These are phyloP conservation scores for Zopfia rhizophila DNA, from an alignment of 2,329 filamentous ascomycete species.

Conservation along the genomic window DNA sequence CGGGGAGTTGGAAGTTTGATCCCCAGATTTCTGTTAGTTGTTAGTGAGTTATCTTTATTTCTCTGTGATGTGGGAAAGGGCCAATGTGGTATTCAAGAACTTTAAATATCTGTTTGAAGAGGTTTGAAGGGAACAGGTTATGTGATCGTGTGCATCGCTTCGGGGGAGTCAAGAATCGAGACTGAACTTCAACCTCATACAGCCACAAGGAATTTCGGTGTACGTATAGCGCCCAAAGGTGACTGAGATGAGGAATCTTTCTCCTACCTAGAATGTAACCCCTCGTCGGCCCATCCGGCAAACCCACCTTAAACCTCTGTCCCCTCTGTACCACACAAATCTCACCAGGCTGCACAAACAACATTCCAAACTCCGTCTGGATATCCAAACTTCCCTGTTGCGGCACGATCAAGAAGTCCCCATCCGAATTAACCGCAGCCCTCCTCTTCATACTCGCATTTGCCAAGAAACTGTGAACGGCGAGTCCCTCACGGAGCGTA, in stretches of 20 bases:
- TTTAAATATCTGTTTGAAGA: no score
- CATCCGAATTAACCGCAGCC: slow-evolving; percentile 70
- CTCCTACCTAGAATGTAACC: slow-evolving; percentile 73
- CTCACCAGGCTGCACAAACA: slow-evolving; percentile 81
- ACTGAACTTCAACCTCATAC: no score
- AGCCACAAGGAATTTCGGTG: no score
- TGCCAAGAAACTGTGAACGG: slow-evolving; percentile 46
- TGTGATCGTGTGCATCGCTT: no score
- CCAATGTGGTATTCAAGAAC: no score
- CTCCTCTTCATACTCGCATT: slow-evolving; percentile 49
- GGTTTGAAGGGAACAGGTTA: no score
- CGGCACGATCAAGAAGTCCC: slow-evolving; percentile 79
- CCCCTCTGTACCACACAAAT: slow-evolving; percentile 81
- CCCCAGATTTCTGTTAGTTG: slow-evolving; percentile 48
- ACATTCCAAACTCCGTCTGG: slow-evolving; percentile 77
- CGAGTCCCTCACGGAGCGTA: slow-evolving; percentile 48
- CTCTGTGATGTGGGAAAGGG: no score
- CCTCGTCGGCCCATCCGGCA: slow-evolving; percentile 69
- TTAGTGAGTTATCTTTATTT: no score
- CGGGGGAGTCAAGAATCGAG: no score
- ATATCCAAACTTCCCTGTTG: slow-evolving; percentile 80
- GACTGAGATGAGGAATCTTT: background rate
- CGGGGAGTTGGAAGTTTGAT: slow-evolving; percentile 50
- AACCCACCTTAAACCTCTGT: slow-evolving; percentile 76
- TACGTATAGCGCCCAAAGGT: no score